Base-by-base conservation (phyloP, 306 rosid species). In the Cyamopsis tetragonoloba region DNA sequence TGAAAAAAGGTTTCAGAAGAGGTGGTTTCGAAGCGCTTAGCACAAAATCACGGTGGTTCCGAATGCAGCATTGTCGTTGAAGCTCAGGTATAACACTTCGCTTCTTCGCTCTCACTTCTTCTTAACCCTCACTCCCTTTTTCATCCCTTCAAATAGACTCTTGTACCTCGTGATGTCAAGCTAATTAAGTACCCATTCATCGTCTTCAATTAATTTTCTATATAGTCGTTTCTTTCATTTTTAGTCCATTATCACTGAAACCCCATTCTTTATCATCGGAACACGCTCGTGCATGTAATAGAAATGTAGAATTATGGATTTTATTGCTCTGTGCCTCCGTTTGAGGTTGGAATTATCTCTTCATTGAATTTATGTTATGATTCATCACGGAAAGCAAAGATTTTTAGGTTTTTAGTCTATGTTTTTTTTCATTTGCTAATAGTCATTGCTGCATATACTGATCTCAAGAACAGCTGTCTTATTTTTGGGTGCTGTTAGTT, bases 61-160 rank as follows among this genome's bases (percentile, higher is more conserved):
- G 26, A 62, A 70, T 63, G 75, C 69, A 41, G 75, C 66, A 66
- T 43, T 37, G 47, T 43, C n/a, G 10, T 7, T 78, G 39, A 72
- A 66, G n/a, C 30, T 56, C 46, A 65, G 71, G 82, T 72, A 43
- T 22, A 15, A 15, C 61, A 48, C 69, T 44, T 19, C 28, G n/a
- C 49, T 6, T 35, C 30, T 68, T 75, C 32, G 7, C 57, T 62
- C 68, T 64, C 27, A 39, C 62, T 77, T 22, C 9, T 41, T 23
- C 2, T 31, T 20, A 48, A 11, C 43, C 65, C 27, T n/a, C 11
- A 1, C 14, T 5, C 3, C 39, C 7, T 26, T 49, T 56, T 44
- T 11, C 0, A 6, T 12, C 6, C 39, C 47, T n/a, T n/a, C 62
- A 2, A 10, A 35, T 35, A 1, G 3, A 39, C 48, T 60, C 32